Percentiles rank a stretch among this genome's conserved stretches.
phyloP scores from a whole-genome alignment of 2,329 filamentous ascomycete genomes.

The Aspergillus jensenii region DNA sequence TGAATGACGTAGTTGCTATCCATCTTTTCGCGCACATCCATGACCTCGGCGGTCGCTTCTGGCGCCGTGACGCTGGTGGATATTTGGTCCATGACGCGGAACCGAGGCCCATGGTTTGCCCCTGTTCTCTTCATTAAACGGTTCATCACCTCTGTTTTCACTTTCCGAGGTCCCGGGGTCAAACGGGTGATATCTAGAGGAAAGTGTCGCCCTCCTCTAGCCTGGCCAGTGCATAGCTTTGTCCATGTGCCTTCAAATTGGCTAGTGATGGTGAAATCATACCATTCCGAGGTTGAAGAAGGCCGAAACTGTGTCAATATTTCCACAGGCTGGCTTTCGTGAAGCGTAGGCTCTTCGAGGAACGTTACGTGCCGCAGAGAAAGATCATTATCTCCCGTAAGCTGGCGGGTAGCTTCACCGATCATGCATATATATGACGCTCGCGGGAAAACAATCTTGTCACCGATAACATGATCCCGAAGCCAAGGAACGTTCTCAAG shows the following conservation, averaged over 20 bases:
- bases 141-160: constrained; percentile 7
- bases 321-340: constrained; percentile 15
- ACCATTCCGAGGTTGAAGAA: constrained; percentile 21
- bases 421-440: constrained; percentile 5
- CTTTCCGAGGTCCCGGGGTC: neutral
- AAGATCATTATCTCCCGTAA: neutral
- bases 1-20: constrained; percentile 21
- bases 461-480: constrained; percentile 9
- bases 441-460: constrained; percentile 7
- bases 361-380: constrained; percentile 2
- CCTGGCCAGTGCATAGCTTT: constrained; percentile 27
- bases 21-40: constrained; percentile 1
- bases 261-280: constrained; percentile 27
- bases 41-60: neutral
- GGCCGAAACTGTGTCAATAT: constrained; percentile 19
- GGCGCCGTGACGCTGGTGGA: neutral
- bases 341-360: constrained; percentile 15
- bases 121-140: constrained; percentile 12
- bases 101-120: constrained; percentile 16
- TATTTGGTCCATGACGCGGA: constrained; percentile 7
- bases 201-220: constrained; percentile 13
- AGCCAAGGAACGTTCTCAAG: constrained; percentile 15
- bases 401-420: constrained; percentile 4
- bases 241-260: constrained; percentile 20
- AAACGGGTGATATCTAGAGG: neutral